Percentiles rank a stretch among this genome's conserved stretches.
These are phyloP conservation scores for Xylariaceae sp. DNA, from an alignment of 2,329 filamentous ascomycete species.

Conservation along the genomic window DNA sequence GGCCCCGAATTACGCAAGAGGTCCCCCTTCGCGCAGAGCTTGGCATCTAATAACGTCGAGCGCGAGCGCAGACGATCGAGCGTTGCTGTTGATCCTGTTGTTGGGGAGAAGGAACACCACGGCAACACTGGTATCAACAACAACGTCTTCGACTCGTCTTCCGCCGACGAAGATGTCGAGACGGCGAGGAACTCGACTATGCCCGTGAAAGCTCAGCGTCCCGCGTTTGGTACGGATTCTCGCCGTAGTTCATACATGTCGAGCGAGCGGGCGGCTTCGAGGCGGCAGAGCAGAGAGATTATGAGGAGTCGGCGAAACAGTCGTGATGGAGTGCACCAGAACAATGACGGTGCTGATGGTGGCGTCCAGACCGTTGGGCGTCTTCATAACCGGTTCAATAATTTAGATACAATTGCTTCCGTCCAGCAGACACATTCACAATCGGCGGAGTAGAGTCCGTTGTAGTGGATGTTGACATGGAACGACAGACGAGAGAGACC, in stretches of 20 bases:
- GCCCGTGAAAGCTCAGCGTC: neutral
- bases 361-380: slow-evolving; percentile 14
- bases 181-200: slow-evolving; percentile 10
- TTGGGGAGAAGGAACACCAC: neutral
- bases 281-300: slow-evolving; percentile 22
- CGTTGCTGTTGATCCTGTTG: slow-evolving; percentile 4
- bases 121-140: too few relatives aligned
- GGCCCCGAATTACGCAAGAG: slow-evolving; percentile 48
- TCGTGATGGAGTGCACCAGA: slow-evolving; percentile 12
- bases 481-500: too few relatives aligned
- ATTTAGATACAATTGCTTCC: slow-evolving; percentile 21
- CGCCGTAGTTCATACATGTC: slow-evolving; percentile 25
- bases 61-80: slow-evolving; percentile 16
- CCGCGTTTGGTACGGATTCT: slow-evolving; percentile 18
- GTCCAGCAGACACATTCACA: slow-evolving; percentile 10
- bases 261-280: slow-evolving; percentile 23
- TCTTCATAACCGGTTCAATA: slow-evolving; percentile 18
- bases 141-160: too few relatives aligned
- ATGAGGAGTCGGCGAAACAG: slow-evolving; percentile 24
- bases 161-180: slow-evolving; percentile 6
- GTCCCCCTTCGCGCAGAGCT: slow-evolving; percentile 56
- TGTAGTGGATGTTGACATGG: too few relatives aligned
- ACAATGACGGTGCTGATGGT: slow-evolving; percentile 6
- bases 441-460: neutral
- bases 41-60: slow-evolving; percentile 40